Conservation (phyloP, 1,284 basidiomycete species). For the Puccinia polysora region DNA sequence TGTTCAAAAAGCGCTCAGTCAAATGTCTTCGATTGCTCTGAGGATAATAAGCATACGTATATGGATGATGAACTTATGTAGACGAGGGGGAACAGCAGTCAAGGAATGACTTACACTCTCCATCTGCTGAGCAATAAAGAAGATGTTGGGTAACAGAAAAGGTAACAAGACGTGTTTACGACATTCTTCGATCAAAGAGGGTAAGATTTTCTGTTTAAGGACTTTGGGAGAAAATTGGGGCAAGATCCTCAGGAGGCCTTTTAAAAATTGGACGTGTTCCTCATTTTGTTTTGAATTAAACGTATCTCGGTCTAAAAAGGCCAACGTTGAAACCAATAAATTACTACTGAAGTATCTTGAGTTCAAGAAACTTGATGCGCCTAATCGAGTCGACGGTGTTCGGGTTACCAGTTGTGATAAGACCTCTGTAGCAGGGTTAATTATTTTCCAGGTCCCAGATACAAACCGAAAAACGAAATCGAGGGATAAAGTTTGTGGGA, state of each 20-base stretch:
- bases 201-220: conserved; percentile 80
- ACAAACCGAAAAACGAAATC: background rate
- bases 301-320: conserved; percentile 89
- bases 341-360: conserved; percentile 84
- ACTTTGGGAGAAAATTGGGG: conserved; percentile 82
- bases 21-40: background rate
- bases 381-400: conserved; percentile 66
- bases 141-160: conserved; percentile 96
- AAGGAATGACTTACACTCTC: conserved; percentile 53
- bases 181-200: conserved; percentile 84
- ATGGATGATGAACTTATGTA: too few relatives aligned
- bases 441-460: background rate
- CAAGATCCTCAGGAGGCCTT: conserved; percentile 60
- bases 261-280: conserved; percentile 81
- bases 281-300: conserved; percentile 90
- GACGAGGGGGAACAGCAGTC: background rate
- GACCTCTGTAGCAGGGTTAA: conserved; percentile 62
- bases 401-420: conserved; percentile 73
- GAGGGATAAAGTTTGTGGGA: background rate
- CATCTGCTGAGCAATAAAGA: conserved; percentile 75
- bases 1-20: background rate
- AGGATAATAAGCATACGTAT: too few relatives aligned
- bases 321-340: conserved; percentile 90
- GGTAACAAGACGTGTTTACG: conserved; percentile 73
- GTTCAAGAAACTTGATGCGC: conserved; percentile 70